Evolutionary conservation across 2,329 filamentous ascomycete genomes (phyloP).

Genomic region (Aspergillus terreus): DNA sequence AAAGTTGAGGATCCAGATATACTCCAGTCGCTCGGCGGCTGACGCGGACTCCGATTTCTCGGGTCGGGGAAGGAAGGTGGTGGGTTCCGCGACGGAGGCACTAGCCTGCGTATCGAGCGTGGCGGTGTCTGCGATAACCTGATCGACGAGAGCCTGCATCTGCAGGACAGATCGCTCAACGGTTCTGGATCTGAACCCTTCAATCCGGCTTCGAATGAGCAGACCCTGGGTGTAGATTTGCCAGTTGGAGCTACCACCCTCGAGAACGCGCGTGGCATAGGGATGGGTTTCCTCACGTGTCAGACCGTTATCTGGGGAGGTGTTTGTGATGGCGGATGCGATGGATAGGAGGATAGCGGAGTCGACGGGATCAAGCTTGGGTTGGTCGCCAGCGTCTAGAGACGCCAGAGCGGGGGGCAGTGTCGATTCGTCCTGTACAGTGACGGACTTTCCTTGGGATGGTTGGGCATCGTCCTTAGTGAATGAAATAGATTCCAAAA

Average conservation of each 20-base stretch:
- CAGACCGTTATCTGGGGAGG: slow-evolving; percentile 75
- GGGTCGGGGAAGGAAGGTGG: slow-evolving; percentile 76
- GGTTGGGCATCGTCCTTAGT: slow-evolving; percentile 50
- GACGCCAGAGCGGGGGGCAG: slow-evolving; percentile 61
- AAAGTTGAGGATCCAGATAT: slow-evolving; percentile 78
- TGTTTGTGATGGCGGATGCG: slow-evolving; percentile 87
- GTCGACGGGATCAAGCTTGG: slow-evolving; percentile 75
- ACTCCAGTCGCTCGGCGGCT: slow-evolving; percentile 70
- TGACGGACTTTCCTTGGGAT: slow-evolving; percentile 35
- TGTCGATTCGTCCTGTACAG: slow-evolving; percentile 40
- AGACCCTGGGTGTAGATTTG: slow-evolving; percentile 95
- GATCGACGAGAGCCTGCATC: slow-evolving; percentile 90
- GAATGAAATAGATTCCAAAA: slow-evolving; percentile 84
- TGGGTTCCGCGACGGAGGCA: slow-evolving; percentile 48
- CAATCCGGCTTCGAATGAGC: slow-evolving; percentile 82
- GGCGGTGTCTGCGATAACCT: slow-evolving; percentile 83
- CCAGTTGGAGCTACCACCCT: slow-evolving; percentile 92
- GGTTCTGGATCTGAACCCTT: slow-evolving; percentile 81
- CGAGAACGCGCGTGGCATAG: slow-evolving; percentile 81
- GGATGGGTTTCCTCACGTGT: slow-evolving; percentile 92
- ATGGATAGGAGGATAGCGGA: slow-evolving; percentile 77
- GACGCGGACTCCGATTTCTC: slow-evolving; percentile 71
- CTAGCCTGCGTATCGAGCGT: slow-evolving; percentile 36
- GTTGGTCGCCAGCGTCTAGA: slow-evolving; percentile 75
- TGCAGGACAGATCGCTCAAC: slow-evolving; percentile 87